Conservation (phyloP, 768 basidiomycete species). For the Leccinum uliginosum region DNA sequence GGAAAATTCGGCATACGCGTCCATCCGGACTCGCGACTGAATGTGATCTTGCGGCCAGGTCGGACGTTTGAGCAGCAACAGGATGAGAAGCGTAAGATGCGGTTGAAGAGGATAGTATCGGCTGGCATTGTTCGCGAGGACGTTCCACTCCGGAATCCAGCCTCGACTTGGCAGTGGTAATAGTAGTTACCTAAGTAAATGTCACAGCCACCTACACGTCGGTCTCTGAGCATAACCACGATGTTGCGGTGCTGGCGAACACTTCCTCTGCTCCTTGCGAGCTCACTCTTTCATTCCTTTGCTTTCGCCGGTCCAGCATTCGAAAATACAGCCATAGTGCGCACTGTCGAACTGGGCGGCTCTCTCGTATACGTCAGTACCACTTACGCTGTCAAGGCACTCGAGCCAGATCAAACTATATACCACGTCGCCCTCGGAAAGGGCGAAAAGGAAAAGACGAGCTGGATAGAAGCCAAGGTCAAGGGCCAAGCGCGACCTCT, state of each 20-base stretch:
- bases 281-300: constrained; percentile 38
- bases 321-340: constrained; percentile 87
- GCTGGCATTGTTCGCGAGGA: constrained; percentile 79
- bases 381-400: constrained; percentile 77
- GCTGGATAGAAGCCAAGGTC: constrained; percentile 76
- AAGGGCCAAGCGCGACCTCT: constrained; percentile 65
- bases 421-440: constrained; percentile 68
- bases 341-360: constrained; percentile 86
- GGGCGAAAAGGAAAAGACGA: constrained; percentile 61
- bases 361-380: constrained; percentile 85
- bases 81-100: constrained; percentile 57
- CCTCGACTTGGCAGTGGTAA: constrained; percentile 75
- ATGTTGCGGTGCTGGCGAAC: constrained; percentile 45
- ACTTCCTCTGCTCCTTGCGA: constrained; percentile 42
- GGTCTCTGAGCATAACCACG: constrained; percentile 17
- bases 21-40: constrained; percentile 71
- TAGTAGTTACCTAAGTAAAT: constrained; percentile 2
- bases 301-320: constrained; percentile 50
- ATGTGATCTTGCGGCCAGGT: constrained; percentile 77
- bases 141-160: constrained; percentile 68
- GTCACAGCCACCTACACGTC: constrained; percentile 23
- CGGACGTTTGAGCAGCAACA: constrained; percentile 69
- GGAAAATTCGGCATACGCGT: constrained; percentile 73
- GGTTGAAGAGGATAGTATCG: constrained; percentile 73
- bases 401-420: constrained; percentile 52